Base-by-base conservation (phyloP, 1,284 basidiomycete genomes). In the Fistulina hepatica region DNA sequence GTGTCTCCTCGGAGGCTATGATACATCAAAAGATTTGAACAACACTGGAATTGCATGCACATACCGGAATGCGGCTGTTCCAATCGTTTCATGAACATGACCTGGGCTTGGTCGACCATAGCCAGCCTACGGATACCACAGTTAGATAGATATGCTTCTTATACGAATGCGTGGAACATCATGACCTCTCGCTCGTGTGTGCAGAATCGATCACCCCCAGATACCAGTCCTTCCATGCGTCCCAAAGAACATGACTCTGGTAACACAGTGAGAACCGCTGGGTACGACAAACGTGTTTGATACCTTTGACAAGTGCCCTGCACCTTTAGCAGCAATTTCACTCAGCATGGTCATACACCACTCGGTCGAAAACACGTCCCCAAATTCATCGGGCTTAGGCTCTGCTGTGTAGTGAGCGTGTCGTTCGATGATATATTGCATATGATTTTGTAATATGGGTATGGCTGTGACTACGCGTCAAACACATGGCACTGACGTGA, bases 191-290 rank as follows among this genome's bases (percentile, higher is more conserved):
- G 6, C 58, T 48, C 9, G 51, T 50, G 5, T 64, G 43, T 6
- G 65, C 58, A 1, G 54, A 53, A 36, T 76, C 72, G 15, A 90
- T 58, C 31, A 66, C 56, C 38, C 76, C 71, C 37, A 83, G 49
- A 50, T 85, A 81, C 81, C 86, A 91, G 39, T 86, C 78, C 16
- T 73, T 64, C 54, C 76, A 73, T 20, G 65, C 44, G 45, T 84
- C 73, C 83, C 84, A 93, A 2, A 92, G 52, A 27, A 65, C 44
- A 41, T 78, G 72, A 48, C 84, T 81, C 77, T 90, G 53, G 10
- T 36, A 1, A 27, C 35, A 28, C 39, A 36, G 30, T 32, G 40
- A 28, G n/a, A 40, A 32, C 44, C 23, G 46, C 21, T n/a, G 42
- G 17, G 22, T 2, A 7, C 37, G n/a, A 9, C 23, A 15, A 33